phyloP scores from a whole-genome alignment of 257 asterid genomes.

The Primulina huaijiensis region DNA sequence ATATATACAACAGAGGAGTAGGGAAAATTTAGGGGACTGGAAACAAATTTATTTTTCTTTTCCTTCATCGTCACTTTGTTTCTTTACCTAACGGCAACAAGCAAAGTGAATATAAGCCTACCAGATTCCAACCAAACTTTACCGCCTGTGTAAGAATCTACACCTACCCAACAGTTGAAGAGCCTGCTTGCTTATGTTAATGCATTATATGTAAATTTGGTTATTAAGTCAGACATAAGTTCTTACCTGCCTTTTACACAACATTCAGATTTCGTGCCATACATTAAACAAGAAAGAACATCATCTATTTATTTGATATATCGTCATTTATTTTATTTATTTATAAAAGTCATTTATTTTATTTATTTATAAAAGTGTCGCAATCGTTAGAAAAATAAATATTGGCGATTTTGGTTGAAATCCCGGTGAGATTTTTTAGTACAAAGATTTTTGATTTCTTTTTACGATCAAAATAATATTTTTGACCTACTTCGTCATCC shows the following conservation, averaged over 20 bases:
- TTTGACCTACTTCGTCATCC: too few relatives aligned
- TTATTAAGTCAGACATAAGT: neutral
- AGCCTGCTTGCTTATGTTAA: conserved; percentile 22
- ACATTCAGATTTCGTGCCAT: neutral
- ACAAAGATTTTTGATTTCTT: too few relatives aligned
- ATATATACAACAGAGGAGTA: neutral
- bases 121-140: conserved; percentile 70
- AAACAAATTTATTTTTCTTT: conserved; percentile 1
- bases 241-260: conserved; percentile 30
- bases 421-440: too few relatives aligned
- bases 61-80: conserved; percentile 7
- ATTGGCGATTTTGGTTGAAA: too few relatives aligned
- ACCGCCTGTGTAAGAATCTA: conserved; percentile 50
- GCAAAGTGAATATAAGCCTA: conserved; percentile 35
- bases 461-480: too few relatives aligned
- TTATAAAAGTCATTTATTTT: too few relatives aligned
- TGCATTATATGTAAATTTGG: neutral
- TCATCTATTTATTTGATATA: neutral
- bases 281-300: too few relatives aligned
- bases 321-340: too few relatives aligned
- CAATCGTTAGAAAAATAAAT: too few relatives aligned
- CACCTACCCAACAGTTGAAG: conserved; percentile 37
- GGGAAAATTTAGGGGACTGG: neutral
- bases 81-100: conserved; percentile 55
- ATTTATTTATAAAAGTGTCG: too few relatives aligned